Conservation (phyloP, 306 rosid genomes). For the Prunus kanzakura region DNA sequence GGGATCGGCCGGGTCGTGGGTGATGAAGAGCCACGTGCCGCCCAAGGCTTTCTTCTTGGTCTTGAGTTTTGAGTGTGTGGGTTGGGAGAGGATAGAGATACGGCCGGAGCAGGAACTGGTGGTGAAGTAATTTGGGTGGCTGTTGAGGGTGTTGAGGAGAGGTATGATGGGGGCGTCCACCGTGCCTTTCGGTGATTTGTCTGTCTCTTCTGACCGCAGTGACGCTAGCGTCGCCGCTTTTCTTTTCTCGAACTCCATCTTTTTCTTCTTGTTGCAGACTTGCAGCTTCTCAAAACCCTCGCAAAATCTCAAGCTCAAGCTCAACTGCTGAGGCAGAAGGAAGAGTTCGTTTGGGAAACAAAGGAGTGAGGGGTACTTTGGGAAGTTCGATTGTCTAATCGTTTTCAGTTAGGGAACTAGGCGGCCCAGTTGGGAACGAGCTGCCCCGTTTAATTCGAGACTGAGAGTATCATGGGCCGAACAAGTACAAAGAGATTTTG, state of each 20-base stretch:
- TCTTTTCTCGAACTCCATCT: constrained; percentile 77
- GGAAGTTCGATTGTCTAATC: neutral
- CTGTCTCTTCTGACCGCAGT: constrained; percentile 49
- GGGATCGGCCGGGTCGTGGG: constrained; percentile 74
- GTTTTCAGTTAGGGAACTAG: too few relatives aligned
- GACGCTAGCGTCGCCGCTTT: constrained; percentile 65
- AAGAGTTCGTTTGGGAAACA: neutral
- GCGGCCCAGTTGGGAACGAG: neutral
- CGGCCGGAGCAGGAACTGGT: constrained; percentile 97
- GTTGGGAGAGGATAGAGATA: constrained; percentile 82
- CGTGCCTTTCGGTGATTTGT: constrained; percentile 86
- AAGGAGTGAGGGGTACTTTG: neutral
- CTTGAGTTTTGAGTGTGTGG: constrained; percentile 16
- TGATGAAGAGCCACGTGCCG: constrained; percentile 77
- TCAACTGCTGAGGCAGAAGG: neutral
- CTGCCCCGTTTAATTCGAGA: neutral
- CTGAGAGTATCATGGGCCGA: neutral
- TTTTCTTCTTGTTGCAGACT: neutral
- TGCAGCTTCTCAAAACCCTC: constrained; percentile 19
- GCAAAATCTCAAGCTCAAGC: constrained; percentile 21
- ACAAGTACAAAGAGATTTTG: neutral
- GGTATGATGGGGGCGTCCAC: constrained; percentile 74
- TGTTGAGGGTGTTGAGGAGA: constrained; percentile 62
- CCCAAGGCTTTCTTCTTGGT: constrained; percentile 81
- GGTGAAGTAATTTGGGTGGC: constrained; percentile 70